phyloP scores from a whole-genome alignment of 2,329 filamentous ascomycete species.

The Colletotrichum filicis region DNA sequence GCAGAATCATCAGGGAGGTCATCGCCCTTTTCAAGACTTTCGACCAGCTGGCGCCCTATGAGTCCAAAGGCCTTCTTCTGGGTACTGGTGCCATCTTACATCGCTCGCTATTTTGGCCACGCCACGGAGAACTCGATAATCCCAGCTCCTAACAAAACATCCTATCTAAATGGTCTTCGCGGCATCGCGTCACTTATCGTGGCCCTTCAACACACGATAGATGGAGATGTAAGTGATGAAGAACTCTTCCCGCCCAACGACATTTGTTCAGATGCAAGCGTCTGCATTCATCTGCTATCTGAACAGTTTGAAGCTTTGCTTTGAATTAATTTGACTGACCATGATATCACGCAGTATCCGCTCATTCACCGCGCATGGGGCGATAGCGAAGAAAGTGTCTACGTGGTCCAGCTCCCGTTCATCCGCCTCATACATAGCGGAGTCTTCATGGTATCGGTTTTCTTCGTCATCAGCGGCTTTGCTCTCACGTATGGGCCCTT shows the following conservation, averaged over 20 bases:
- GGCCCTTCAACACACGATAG: slow-evolving; percentile 62
- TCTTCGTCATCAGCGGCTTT: slow-evolving; percentile 51
- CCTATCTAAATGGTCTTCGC: slow-evolving; percentile 68
- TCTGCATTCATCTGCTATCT: too few species aligned
- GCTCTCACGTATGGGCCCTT: slow-evolving; percentile 46
- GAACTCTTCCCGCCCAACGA: background rate
- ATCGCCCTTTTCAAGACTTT: too few species aligned
- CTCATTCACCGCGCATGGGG: slow-evolving; percentile 20
- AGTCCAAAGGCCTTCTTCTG: background rate
- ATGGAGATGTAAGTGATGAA: slow-evolving; percentile 21
- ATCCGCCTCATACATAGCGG: slow-evolving; percentile 43
- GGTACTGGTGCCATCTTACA: slow-evolving; percentile 9
- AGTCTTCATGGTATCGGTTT: slow-evolving; percentile 45
- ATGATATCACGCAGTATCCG: background rate
- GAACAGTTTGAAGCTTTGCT: background rate
- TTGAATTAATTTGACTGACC: slow-evolving; percentile 46
- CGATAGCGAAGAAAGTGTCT: slow-evolving; percentile 10
- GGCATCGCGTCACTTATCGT: slow-evolving; percentile 67
- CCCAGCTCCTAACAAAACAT: slow-evolving; percentile 45
- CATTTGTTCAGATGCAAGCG: background rate
- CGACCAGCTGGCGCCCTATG: too few species aligned
- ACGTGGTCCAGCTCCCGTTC: slow-evolving; percentile 39
- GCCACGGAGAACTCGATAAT: background rate
- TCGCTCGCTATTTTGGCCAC: background rate
- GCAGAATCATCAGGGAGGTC: too few species aligned